Evolutionary conservation across 1,284 basidiomycete species (phyloP).

Genomic region (Golubevia sp.): DNA sequence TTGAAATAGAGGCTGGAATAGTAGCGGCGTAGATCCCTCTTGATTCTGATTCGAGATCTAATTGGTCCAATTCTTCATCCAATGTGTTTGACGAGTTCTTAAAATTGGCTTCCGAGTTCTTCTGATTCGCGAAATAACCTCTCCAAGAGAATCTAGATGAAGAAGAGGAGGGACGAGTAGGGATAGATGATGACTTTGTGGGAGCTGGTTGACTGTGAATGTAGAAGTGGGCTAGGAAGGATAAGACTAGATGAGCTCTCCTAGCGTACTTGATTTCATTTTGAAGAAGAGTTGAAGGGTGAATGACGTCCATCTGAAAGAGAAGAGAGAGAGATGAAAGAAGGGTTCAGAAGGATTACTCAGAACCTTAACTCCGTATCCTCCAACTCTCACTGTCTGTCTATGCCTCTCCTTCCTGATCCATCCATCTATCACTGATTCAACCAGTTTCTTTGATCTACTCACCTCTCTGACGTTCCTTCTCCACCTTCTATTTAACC

Average conservation of each 20-base stretch:
- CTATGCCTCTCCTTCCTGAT: not conserved
- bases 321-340: not conserved
- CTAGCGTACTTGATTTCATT: slow-evolving; percentile 42
- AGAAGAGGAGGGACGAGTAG: not conserved
- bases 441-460: not conserved
- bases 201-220: slow-evolving; percentile 42
- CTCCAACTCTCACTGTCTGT: not conserved
- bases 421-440: not conserved
- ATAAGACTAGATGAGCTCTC: slow-evolving; percentile 45
- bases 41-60: not conserved
- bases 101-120: not conserved
- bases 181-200: not conserved
- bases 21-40: slow-evolving; percentile 7
- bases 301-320: slow-evolving; percentile 35
- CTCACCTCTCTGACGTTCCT: slow-evolving; percentile 22
- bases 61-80: not conserved
- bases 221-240: slow-evolving; percentile 55
- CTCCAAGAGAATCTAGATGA: not conserved
- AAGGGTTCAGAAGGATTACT: no score
- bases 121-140: not conserved
- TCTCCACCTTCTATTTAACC: slow-evolving; percentile 37
- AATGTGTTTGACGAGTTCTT: not conserved
- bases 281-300: slow-evolving; percentile 25
- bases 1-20: slow-evolving; percentile 40
- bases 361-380: no score